Evolutionary conservation across 805 yeast genomes (phyloP).

Genomic region (Groenewaldozyma tartarivorans): DNA sequence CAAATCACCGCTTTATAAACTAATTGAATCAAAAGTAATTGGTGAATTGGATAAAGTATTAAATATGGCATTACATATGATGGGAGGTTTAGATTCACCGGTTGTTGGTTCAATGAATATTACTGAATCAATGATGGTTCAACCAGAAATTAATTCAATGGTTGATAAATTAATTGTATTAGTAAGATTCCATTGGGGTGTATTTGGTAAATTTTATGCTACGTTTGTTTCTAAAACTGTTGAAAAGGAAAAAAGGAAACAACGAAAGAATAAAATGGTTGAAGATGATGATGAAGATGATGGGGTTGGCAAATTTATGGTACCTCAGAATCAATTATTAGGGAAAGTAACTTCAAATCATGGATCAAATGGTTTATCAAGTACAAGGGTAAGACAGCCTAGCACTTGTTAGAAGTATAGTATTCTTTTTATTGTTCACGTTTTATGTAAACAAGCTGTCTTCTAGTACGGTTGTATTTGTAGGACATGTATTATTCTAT

Average conservation of each 20-base stretch:
- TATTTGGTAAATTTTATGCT: conserved; percentile 62
- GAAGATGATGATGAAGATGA: not conserved
- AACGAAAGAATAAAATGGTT: not conserved
- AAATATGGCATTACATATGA: conserved; percentile 9
- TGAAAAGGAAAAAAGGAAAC: not conserved
- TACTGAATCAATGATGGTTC: conserved; percentile 11
- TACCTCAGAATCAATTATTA: not conserved
- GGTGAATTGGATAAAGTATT: conserved; percentile 10
- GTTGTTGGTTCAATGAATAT: conserved; percentile 1
- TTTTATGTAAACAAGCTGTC: too few relatives aligned
- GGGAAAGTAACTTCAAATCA: not conserved
- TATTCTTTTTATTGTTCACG: not conserved
- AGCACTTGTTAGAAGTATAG: conserved; percentile 1
- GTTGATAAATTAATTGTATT: conserved; percentile 55
- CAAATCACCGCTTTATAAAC: conserved; percentile 59
- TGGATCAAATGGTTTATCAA: not conserved
- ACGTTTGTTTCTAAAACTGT: conserved; percentile 14
- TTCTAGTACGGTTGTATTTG: too few relatives aligned
- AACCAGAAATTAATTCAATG: conserved; percentile 43
- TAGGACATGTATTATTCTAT: too few relatives aligned
- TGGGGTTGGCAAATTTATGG: not conserved
- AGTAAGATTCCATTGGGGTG: conserved; percentile 73
- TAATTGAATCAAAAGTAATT: conserved; percentile 51
- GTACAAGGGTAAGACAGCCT: conserved; percentile 4
- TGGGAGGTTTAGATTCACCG: conserved; percentile 11